A percentile compares a stretch with the other conserved stretches of the same genome.
These are phyloP conservation scores for Pichia deserticola DNA, from an alignment of 805 yeast genomes.

Conservation along the genomic window DNA sequence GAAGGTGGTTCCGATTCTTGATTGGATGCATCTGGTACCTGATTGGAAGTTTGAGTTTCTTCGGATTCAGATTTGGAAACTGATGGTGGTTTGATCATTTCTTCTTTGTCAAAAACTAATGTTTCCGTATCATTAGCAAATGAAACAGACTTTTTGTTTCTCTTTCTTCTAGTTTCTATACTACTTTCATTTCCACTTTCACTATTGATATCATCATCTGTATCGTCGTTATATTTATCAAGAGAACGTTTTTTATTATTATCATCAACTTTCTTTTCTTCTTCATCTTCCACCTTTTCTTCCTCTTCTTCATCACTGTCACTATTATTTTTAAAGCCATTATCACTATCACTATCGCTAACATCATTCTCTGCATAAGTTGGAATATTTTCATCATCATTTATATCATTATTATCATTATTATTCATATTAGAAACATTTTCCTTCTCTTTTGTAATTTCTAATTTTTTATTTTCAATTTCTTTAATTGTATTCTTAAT, in stretches of 20 bases:
- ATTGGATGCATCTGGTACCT: neutral
- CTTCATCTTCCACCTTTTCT: neutral
- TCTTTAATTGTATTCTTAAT: neutral
- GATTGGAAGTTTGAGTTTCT: neutral
- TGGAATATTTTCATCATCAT: constrained; percentile 15
- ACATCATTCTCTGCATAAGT: constrained; percentile 11
- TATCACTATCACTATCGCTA: neutral
- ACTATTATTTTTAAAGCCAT: neutral
- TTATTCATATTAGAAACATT: constrained; percentile 2
- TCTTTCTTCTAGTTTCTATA: neutral
- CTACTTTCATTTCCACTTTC: neutral
- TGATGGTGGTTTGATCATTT: neutral
- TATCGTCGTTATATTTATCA: constrained; percentile 7
- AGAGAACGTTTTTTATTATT: no score
- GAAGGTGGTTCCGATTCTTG: no score
- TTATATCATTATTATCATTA: constrained; percentile 1
- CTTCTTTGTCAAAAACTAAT: constrained; percentile 1
- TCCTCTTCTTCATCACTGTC: constrained; percentile 3
- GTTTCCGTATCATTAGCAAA: constrained; percentile 5
- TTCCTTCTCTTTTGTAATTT: constrained; percentile 1
- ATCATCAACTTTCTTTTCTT: neutral
- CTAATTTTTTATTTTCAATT: constrained; percentile 1
- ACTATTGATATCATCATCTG: neutral
- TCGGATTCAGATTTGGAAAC: neutral
- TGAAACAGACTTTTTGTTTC: neutral